Evolutionary conservation across 2,329 filamentous ascomycete species (phyloP), one percentile per base, ranked within the genome.

Genomic region (Pseudogymnoascus sp.): DNA sequence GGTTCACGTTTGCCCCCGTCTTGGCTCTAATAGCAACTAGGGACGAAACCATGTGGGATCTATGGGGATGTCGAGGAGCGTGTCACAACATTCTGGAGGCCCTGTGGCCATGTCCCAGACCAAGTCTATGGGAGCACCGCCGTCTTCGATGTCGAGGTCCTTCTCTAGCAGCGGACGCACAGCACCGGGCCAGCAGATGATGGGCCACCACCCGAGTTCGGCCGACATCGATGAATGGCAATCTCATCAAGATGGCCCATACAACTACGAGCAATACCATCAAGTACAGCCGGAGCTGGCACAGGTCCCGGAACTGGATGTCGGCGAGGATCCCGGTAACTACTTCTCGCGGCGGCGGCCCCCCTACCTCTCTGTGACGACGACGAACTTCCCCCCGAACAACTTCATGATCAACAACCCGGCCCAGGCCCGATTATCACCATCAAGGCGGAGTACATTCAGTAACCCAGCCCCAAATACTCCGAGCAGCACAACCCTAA

Each of bases 401-500:
- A 39, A 34, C 34, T 23, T 25, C 37, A 66, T 65, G 23, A 63
- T 67, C 64, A 65, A 63, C 36, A 10, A 41, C 8, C 60, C 60
- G 13, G 21, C 31, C 28, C 36, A 31, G 14, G 34, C 36, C 60
- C 11, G 25, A 16, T 19, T 21, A 34, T 62, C 48, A 1, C 61
- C 62, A 34, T 67, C 71, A 2, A 62, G 34, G 36, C 41, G 28
- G 13, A 39, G 60, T 34, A 34, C 41, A 16, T 72, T 69, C 64
- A 68, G 68, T 63, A 65, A 70, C n/a, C 64, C 64, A 62, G 67
- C 67, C n/a, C 71, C 72, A 6, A 67, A 67, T 43, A 73, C 73
- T n/a, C 72, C 72, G 2, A 70, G 66, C 11, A 69, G 69, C 34
- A 69, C 68, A 25, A 71, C 69, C 28, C 70, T 74, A 62, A 74